A percentile compares a stretch with the other conserved stretches of the same genome.
Conservation (phyloP, 129 eudicot species). For the Rutidosis leptorrhynchoides region DNA sequence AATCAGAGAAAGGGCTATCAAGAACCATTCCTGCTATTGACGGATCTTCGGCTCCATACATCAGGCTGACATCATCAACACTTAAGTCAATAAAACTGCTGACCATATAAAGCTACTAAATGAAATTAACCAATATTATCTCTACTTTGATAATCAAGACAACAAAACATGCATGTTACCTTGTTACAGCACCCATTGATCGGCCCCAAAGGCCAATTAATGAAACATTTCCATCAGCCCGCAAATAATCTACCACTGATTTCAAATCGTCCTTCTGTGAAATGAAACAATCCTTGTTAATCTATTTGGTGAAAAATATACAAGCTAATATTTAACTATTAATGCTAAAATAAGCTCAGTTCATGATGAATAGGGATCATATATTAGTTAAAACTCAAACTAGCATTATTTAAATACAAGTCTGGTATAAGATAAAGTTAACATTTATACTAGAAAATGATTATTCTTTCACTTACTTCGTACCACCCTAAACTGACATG, state of each 20-base stretch:
- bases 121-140: not conserved
- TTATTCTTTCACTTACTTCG: conserved; percentile 54
- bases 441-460: not conserved
- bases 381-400: not conserved
- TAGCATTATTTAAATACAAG: not conserved
- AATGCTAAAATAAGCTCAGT: not conserved
- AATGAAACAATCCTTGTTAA: conserved; percentile 24
- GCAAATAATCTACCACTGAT: conserved; percentile 79
- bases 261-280: conserved; percentile 86
- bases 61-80: conserved; percentile 59
- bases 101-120: not conserved
- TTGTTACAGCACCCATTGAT: conserved; percentile 98
- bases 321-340: not conserved
- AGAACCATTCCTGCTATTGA: conserved; percentile 98
- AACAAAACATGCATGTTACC: conserved; percentile 39
- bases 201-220: conserved; percentile 98
- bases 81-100: conserved; percentile 26
- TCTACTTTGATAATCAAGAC: not conserved
- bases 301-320: not conserved
- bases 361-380: too few relatives aligned
- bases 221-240: conserved; percentile 84
- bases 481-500: conserved; percentile 94
- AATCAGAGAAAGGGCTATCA: conserved; percentile 94
- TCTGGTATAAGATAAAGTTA: not conserved
- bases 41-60: conserved; percentile 99